A percentile compares a stretch with the other conserved stretches of the same genome.
These are phyloP conservation scores for Mycena haematopus DNA, from an alignment of 768 basidiomycete species.

Conservation along the genomic window DNA sequence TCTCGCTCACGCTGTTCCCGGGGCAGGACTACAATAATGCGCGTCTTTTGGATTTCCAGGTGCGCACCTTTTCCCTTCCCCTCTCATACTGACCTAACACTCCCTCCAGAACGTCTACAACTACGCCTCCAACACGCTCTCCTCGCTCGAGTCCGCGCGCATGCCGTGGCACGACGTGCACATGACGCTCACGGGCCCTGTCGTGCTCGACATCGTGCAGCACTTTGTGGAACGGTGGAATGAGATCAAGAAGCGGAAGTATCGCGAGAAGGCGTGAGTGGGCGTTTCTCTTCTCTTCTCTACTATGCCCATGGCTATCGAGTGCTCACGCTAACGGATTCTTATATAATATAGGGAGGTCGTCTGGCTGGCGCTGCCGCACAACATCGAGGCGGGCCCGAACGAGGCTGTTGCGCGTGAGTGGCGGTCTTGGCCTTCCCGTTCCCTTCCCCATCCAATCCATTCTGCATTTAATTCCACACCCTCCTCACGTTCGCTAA, in stretches of 20 bases:
- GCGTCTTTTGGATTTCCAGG: conserved; percentile 80
- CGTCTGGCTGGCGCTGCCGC: conserved; percentile 82
- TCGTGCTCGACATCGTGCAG: conserved; percentile 89
- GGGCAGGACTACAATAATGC: conserved; percentile 96
- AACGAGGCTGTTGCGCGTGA: conserved; percentile 68
- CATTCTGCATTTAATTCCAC: too few relatives aligned
- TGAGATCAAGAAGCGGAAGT: conserved; percentile 83
- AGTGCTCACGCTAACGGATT: conserved; percentile 4
- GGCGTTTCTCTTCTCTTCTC: neutral
- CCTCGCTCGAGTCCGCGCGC: conserved; percentile 68
- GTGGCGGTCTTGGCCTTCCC: neutral
- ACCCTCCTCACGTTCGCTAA: neutral
- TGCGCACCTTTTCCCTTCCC: neutral
- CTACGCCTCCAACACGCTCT: conserved; percentile 73
- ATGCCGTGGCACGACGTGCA: conserved; percentile 99
- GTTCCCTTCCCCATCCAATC: neutral
- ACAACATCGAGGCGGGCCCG: conserved; percentile 64
- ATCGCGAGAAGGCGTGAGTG: conserved; percentile 18
- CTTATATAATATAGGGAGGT: conserved; percentile 47
- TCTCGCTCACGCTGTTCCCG: conserved; percentile 83
- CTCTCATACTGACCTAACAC: neutral
- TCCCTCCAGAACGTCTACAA: conserved; percentile 65
- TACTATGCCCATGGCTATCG: too few relatives aligned
- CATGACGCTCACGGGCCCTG: conserved; percentile 82
- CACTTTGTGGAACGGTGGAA: conserved; percentile 96